A percentile compares a stretch with the other conserved stretches of the same genome.
Evolutionary conservation across 768 basidiomycete species (phyloP).

Genomic region (Pisolithus sp.): DNA sequence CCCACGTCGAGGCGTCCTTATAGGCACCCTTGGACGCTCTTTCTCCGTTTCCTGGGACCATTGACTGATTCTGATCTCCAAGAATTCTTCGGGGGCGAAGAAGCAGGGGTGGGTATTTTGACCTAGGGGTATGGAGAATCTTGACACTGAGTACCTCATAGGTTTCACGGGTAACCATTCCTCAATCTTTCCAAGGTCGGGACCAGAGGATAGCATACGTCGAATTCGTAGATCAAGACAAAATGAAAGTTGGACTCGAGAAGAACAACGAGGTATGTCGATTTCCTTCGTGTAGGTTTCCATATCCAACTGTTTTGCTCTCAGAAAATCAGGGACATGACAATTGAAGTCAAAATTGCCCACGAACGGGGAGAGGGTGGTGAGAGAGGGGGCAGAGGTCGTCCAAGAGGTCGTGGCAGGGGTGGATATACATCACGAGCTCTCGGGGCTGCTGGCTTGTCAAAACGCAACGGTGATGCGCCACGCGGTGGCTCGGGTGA

Average conservation of each 20-base stretch:
- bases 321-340: conserved; percentile 64
- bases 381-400: conserved; percentile 38
- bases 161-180: conserved; percentile 67
- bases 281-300: not conserved
- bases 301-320: conserved; percentile 5
- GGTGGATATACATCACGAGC: conserved; percentile 59
- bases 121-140: not conserved
- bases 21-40: conserved; percentile 80
- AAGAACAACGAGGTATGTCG: conserved; percentile 63
- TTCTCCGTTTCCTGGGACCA: conserved; percentile 57
- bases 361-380: conserved; percentile 43
- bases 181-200: conserved; percentile 41
- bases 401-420: conserved; percentile 47
- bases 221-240: conserved; percentile 84
- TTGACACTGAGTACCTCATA: conserved; percentile 19
- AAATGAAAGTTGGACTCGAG: conserved; percentile 73
- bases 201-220: conserved; percentile 68
- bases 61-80: conserved; percentile 60
- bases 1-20: conserved; percentile 59
- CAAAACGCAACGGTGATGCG: conserved; percentile 28
- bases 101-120: conserved; percentile 50
- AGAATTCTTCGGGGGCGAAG: conserved; percentile 72
- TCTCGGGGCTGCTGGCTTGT: conserved; percentile 67
- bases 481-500: conserved; percentile 21
- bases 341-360: conserved; percentile 67